A percentile compares a stretch with the other conserved stretches of the same genome.
phyloP scores from a whole-genome alignment of 345 rosid genomes.

The Rhodamnia rubescens region DNA sequence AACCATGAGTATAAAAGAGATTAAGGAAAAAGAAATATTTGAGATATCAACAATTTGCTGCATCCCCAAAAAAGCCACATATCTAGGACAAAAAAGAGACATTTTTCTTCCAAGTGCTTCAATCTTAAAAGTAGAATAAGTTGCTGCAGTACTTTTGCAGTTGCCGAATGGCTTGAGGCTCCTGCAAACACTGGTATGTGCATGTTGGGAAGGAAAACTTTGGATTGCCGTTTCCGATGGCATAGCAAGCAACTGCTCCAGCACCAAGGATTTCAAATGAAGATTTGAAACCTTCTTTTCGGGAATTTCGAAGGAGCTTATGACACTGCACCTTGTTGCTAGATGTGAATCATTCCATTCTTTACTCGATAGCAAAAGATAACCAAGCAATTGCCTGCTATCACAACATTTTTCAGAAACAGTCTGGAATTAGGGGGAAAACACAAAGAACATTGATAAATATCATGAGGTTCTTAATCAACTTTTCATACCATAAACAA shows the following conservation, averaged over 20 bases:
- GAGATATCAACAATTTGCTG: neutral
- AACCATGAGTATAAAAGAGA: neutral
- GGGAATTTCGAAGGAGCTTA: constrained; percentile 21
- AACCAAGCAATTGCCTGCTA: constrained; percentile 80
- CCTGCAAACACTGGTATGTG: constrained; percentile 37
- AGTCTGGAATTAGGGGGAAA: neutral
- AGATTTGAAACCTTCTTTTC: constrained; percentile 47
- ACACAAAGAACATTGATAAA: neutral
- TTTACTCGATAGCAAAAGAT: constrained; percentile 59
- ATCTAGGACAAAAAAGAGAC: neutral
- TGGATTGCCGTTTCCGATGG: constrained; percentile 50
- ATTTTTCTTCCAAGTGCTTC: neutral
- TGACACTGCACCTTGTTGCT: constrained; percentile 52
- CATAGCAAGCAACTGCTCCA: constrained; percentile 80
- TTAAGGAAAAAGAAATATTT: neutral
- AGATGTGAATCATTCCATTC: constrained; percentile 41
- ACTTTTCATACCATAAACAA: neutral
- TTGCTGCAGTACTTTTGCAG: constrained; percentile 53
- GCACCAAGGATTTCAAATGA: constrained; percentile 74
- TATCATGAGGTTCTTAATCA: neutral
- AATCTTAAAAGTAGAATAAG: neutral
- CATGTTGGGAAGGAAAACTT: constrained; percentile 82
- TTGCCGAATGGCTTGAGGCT: constrained; percentile 45
- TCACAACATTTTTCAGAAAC: constrained; percentile 17
- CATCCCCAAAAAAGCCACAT: neutral